Evolutionary conservation across 140 eudicot genomes (phyloP).

Genomic region (Anethum foeniculum): DNA sequence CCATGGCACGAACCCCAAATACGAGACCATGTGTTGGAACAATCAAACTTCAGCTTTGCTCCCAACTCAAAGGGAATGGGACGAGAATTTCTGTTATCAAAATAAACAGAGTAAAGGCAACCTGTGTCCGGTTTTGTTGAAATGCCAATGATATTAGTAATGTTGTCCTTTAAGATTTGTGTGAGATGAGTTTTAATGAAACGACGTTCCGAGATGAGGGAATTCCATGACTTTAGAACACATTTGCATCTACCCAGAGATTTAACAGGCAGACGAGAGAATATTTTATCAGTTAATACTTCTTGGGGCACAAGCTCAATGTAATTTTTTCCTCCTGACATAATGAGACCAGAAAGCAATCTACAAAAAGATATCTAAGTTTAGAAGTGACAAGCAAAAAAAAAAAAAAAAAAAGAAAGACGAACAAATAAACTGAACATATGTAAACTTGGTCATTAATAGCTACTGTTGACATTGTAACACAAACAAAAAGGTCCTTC

Average conservation of each 20-base stretch:
- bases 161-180: background rate
- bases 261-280: background rate
- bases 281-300: background rate
- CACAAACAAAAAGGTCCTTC: too few species aligned
- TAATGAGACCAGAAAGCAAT: too few species aligned
- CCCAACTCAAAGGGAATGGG: background rate
- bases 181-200: background rate
- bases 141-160: background rate
- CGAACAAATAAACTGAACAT: too few species aligned
- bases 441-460: too few species aligned
- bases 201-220: background rate
- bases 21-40: background rate
- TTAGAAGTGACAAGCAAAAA: too few species aligned
- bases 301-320: background rate
- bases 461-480: too few species aligned
- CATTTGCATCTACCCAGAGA: background rate
- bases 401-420: too few species aligned
- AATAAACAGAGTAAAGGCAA: background rate
- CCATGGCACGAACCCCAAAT: background rate
- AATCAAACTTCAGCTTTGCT: background rate
- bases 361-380: too few species aligned
- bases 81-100: background rate
- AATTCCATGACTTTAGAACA: background rate
- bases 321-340: background rate
- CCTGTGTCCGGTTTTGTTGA: background rate